Evolutionary conservation across 306 rosid species (phyloP).

Genomic region (Dalbergia cultrata): DNA sequence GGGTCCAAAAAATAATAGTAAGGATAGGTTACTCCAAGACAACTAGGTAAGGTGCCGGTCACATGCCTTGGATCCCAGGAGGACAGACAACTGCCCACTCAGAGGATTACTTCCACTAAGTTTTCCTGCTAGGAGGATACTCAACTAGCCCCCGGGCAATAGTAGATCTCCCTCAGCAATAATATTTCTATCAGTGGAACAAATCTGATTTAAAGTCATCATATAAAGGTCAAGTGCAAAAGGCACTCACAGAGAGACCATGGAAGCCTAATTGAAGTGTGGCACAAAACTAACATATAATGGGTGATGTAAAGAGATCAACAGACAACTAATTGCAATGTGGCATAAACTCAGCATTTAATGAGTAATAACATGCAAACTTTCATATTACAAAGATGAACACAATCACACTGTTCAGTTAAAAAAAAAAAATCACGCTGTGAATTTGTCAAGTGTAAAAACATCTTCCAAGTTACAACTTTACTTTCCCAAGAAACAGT

Average conservation of each 20-base stretch:
- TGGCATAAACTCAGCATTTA: slow-evolving; percentile 34
- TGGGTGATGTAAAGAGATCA: not conserved
- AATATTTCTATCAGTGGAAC: slow-evolving; percentile 23
- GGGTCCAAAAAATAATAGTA: slow-evolving; percentile 13
- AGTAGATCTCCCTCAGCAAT: slow-evolving; percentile 10
- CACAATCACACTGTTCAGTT: not conserved
- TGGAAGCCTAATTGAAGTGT: slow-evolving; percentile 32
- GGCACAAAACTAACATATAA: slow-evolving; percentile 35
- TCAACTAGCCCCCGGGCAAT: no score
- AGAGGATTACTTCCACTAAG: no score
- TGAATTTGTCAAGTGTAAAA: slow-evolving; percentile 12
- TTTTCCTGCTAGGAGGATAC: no score
- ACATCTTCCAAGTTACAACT: slow-evolving; percentile 20
- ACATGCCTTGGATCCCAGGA: not conserved
- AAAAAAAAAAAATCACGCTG: not conserved
- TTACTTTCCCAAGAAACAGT: slow-evolving; percentile 13
- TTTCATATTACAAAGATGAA: slow-evolving; percentile 26
- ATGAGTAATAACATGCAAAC: slow-evolving; percentile 10
- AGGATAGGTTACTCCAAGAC: slow-evolving; percentile 12
- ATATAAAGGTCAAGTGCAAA: not conserved
- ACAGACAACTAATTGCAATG: slow-evolving; percentile 28
- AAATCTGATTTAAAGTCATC: slow-evolving; percentile 18
- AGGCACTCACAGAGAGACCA: not conserved
- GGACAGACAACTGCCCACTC: no score
- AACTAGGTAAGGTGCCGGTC: not conserved